These are phyloP conservation scores for Solanum medicagineum DNA, from an alignment of 257 asterid genomes.

Conservation along the genomic window DNA sequence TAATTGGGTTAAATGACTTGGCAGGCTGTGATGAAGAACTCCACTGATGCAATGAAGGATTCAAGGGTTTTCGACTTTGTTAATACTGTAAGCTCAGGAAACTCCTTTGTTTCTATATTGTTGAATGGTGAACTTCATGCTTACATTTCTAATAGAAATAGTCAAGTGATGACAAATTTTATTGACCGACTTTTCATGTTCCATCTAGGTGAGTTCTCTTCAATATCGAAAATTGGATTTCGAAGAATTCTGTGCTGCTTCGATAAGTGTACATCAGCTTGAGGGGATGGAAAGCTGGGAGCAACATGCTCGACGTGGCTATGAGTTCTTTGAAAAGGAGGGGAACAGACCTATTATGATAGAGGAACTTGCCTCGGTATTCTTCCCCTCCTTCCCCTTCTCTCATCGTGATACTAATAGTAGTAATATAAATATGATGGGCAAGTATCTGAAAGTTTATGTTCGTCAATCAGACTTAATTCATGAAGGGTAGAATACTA, in stretches of 20 bases:
- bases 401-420: not conserved
- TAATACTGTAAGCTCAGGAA: slow-evolving; percentile 36
- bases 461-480: not conserved
- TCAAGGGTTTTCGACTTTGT: slow-evolving; percentile 80
- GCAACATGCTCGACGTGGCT: slow-evolving; percentile 82
- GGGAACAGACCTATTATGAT: slow-evolving; percentile 93
- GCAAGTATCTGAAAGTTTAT: not conserved
- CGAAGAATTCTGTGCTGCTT: slow-evolving; percentile 87
- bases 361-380: slow-evolving; percentile 93
- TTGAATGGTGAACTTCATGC: not conserved
- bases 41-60: slow-evolving; percentile 90
- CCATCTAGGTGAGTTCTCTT: slow-evolving; percentile 68
- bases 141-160: not conserved
- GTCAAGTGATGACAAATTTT: not conserved
- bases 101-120: not conserved
- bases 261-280: slow-evolving; percentile 76
- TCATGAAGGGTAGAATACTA: not conserved
- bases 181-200: not conserved
- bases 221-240: slow-evolving; percentile 79
- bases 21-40: slow-evolving; percentile 58
- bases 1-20: not conserved
- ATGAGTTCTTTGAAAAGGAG: slow-evolving; percentile 83
- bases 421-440: not conserved
- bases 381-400: slow-evolving; percentile 4
- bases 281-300: slow-evolving; percentile 90